These are phyloP conservation scores for Cyberlindnera euphorbiae DNA, from an alignment of 805 yeast genomes.

Conservation along the genomic window DNA sequence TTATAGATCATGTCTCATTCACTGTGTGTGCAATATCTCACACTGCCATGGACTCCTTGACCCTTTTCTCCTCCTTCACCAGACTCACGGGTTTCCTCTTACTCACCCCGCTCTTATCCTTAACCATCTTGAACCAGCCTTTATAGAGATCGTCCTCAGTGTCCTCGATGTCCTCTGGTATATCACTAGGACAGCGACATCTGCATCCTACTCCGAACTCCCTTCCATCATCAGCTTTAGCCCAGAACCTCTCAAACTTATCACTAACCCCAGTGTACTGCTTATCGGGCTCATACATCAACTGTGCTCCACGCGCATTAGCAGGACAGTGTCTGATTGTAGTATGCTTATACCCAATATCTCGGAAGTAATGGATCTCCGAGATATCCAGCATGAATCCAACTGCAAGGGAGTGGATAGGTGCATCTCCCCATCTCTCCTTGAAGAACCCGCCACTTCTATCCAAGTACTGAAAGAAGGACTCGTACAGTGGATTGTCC, in stretches of 20 bases:
- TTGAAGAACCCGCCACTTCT: constrained; percentile 74
- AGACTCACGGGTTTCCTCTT: constrained; percentile 3
- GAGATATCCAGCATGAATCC: constrained; percentile 65
- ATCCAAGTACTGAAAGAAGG: constrained; percentile 68
- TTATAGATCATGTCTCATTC: no score
- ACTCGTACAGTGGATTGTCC: constrained; percentile 56
- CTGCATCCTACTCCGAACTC: constrained; percentile 73
- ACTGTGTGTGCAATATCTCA: no score
- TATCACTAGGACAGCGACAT: constrained; percentile 67
- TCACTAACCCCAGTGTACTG: constrained; percentile 9
- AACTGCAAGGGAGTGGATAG: constrained; percentile 83
- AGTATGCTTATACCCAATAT: constrained; percentile 85
- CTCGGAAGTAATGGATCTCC: constrained; percentile 86
- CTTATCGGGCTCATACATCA: constrained; percentile 31
- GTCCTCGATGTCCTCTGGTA: constrained; percentile 55
- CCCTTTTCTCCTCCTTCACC: constrained; percentile 7
- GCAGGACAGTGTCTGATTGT: constrained; percentile 80
- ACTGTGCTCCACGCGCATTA: constrained; percentile 48
- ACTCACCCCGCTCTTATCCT: not conserved
- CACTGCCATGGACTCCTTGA: no score
- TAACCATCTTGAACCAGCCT: constrained; percentile 42
- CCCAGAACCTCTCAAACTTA: constrained; percentile 21
- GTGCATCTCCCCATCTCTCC: constrained; percentile 98
- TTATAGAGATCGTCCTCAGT: constrained; percentile 45
- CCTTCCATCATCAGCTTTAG: constrained; percentile 31